Evolutionary conservation across 495 filamentous ascomycete genomes (phyloP).

Genomic region (Penicillium subrubescens): DNA sequence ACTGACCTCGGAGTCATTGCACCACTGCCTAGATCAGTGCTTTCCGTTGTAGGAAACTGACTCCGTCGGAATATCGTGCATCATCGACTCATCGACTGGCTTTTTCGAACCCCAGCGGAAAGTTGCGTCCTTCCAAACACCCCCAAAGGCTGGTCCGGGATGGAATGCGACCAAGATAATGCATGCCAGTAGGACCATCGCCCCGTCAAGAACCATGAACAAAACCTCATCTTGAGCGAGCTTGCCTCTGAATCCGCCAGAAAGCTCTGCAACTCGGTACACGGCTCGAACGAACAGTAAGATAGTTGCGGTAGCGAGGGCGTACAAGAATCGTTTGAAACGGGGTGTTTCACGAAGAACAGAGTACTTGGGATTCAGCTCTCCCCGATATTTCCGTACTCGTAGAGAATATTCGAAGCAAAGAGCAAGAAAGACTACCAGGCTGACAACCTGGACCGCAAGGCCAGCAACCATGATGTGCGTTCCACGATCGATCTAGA

Average conservation of each 20-base stretch:
- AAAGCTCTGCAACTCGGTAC: constrained; percentile 2
- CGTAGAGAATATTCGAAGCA: neutral
- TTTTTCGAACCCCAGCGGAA: constrained; percentile 1
- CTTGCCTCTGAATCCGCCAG: neutral
- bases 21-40: neutral
- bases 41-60: neutral
- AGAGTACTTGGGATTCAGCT: neutral
- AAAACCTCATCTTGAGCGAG: neutral
- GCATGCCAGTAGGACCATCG: neutral
- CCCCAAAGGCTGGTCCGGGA: neutral
- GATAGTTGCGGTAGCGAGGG: neutral
- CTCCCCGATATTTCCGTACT: neutral
- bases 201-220: constrained; percentile 5
- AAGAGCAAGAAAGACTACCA: neutral
- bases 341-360: neutral
- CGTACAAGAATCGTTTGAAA: neutral
- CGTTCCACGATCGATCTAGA: constrained; percentile 1
- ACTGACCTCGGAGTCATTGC: neutral
- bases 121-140: neutral
- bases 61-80: neutral
- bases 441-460: constrained; percentile 1
- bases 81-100: neutral
- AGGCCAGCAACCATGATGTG: constrained; percentile 2
- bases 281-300: constrained; percentile 1
- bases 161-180: neutral